phyloP scores from a whole-genome alignment of 2,329 filamentous ascomycete species.

The Chaetomium strumarium region DNA sequence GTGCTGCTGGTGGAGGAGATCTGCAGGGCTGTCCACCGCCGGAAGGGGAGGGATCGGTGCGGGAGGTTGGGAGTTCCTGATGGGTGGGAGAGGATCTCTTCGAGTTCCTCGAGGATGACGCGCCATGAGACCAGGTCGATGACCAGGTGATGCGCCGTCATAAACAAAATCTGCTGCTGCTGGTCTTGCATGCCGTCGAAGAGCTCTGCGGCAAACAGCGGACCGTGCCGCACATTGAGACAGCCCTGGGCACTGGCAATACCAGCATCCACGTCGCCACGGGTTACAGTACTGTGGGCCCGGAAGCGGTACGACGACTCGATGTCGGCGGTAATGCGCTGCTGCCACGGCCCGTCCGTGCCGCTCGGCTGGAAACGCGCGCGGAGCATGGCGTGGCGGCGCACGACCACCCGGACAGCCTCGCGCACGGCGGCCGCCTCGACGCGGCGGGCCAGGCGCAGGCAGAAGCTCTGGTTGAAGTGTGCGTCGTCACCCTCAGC shows the following conservation, averaged over 20 bases:
- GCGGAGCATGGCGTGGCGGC: slow-evolving; percentile 33
- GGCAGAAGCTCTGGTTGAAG: slow-evolving; percentile 41
- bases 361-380: slow-evolving; percentile 26
- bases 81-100: slow-evolving; percentile 30
- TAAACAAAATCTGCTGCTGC: slow-evolving; percentile 25
- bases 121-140: slow-evolving; percentile 44
- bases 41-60: slow-evolving; percentile 29
- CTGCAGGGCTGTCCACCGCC: slow-evolving; percentile 34
- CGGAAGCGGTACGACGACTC: slow-evolving; percentile 22
- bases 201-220: slow-evolving; percentile 24
- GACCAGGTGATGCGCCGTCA: slow-evolving; percentile 34
- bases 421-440: slow-evolving; percentile 11
- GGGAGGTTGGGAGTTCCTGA: neutral
- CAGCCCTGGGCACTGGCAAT: slow-evolving; percentile 26
- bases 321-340: slow-evolving; percentile 22
- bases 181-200: slow-evolving; percentile 18
- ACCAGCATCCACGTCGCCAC: slow-evolving; percentile 9
- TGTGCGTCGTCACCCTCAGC: slow-evolving; percentile 31
- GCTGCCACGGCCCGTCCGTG: slow-evolving; percentile 24
- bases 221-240: slow-evolving; percentile 22
- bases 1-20: slow-evolving; percentile 21
- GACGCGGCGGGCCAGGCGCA: slow-evolving; percentile 30
- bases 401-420: slow-evolving; percentile 26
- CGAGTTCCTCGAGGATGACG: slow-evolving; percentile 39
- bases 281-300: neutral